Base-by-base conservation (phyloP, 2,329 filamentous ascomycete genomes). In the Xylariomycetidae sp. region DNA sequence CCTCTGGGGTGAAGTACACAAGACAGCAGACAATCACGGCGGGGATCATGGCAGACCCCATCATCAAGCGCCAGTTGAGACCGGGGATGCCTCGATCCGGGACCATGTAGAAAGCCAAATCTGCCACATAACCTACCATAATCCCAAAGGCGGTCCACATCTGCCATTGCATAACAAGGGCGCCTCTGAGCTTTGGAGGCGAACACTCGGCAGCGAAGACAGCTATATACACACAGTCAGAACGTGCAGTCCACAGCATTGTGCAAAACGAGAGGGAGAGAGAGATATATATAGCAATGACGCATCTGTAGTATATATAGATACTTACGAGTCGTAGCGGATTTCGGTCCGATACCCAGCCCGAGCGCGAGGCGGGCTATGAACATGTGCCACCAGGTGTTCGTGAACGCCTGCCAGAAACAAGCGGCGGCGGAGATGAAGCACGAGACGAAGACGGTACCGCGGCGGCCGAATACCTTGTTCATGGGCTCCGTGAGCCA, bases 401-500 rank as follows among this genome's bases (percentile, higher is more conserved):
- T 64, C 13, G 64, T 64, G 15, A 67, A 64, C 3, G 58, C 61
- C 40, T 70, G 65, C 59, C 67, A 70, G 44, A 77, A 71, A 42
- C 71, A 72, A 12, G 74, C 64, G 2, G 68, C 37, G 11, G 70
- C 67, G 0, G 79, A 80, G 44, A 86, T 68, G 18, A 74, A 58
- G 45, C 82, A 85, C 6, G 80, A 76, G 22, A 85, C 63, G 53
- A 85, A 85, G 30, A 86, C 79, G 2, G 80, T 85, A 10, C 84
- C 82, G 3, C 82, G 71, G 30, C 83, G 76, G 10, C 84, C 85
- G 41, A 87, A 81, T 40, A 53, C 64, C 35, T 78, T 74, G 59
- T 88, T 88, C 57, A 87, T 71, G 1, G 84, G 83, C 23, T 80
- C 77, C 0, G 81, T 86, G 29, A 82, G 64, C 83, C 84, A 88